Conservation (phyloP, 2,329 filamentous ascomycete species). For the Drechslerella stenobrocha region DNA sequence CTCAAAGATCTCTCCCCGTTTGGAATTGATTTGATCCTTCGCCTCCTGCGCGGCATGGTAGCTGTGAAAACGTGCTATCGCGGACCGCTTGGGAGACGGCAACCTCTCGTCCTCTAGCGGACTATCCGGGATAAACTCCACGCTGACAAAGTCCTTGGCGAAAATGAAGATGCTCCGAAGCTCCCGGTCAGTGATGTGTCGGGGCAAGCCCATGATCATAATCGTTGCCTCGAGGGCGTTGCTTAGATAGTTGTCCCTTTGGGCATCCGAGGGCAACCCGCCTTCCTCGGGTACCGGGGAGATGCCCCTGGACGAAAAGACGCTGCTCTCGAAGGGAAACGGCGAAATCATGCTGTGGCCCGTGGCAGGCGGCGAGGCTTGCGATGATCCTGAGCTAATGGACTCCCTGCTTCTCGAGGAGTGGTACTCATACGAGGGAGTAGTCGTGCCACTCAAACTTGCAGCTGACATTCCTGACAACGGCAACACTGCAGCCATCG, state of each 20-base stretch:
- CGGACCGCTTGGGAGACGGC: slow-evolving; percentile 47
- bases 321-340: slow-evolving; percentile 44
- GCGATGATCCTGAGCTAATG: slow-evolving; percentile 47
- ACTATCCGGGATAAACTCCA: slow-evolving; percentile 46
- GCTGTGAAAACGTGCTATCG: slow-evolving; percentile 51
- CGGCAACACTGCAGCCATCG: slow-evolving; percentile 47
- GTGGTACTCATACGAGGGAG: slow-evolving; percentile 47
- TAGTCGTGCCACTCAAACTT: slow-evolving; percentile 46
- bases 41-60: slow-evolving; percentile 51
- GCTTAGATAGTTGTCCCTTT: slow-evolving; percentile 6
- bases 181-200: slow-evolving; percentile 50
- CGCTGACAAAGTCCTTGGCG: slow-evolving; percentile 50
- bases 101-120: slow-evolving; percentile 34
- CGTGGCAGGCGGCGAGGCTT: slow-evolving; percentile 46
- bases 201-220: slow-evolving; percentile 50
- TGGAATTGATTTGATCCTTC: slow-evolving; percentile 50
- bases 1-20: slow-evolving; percentile 45
- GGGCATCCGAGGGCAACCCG: slow-evolving; percentile 20
- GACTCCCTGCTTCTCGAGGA: slow-evolving; percentile 41
- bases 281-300: slow-evolving; percentile 46
- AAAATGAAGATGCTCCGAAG: slow-evolving; percentile 51
- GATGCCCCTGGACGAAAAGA: slow-evolving; percentile 46
- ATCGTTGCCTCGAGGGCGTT: slow-evolving; percentile 46
- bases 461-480: slow-evolving; percentile 46
- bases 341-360: slow-evolving; percentile 49